Conservation (phyloP, 1,284 basidiomycete genomes). For the Boletus albobrunnescens region DNA sequence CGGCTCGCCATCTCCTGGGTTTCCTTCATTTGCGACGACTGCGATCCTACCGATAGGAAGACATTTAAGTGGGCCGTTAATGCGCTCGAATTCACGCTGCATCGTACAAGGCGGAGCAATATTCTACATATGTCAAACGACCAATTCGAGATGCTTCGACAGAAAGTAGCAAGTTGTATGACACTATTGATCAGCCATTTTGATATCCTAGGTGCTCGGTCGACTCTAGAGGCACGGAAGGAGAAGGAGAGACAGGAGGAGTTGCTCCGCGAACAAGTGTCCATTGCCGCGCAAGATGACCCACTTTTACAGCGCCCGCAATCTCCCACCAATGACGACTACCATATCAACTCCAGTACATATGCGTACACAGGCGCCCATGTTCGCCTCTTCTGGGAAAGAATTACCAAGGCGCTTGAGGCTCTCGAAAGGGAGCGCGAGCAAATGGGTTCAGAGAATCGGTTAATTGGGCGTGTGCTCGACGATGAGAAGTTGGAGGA, state of each 20-base stretch:
- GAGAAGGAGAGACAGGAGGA: conserved; percentile 85
- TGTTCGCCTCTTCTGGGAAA: conserved; percentile 71
- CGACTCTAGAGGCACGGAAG: conserved; percentile 81
- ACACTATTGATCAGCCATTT: conserved; percentile 95
- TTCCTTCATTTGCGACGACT: conserved; percentile 97
- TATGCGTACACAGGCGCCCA: conserved; percentile 57
- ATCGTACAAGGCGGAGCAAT: conserved; percentile 86
- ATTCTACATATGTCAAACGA: conserved; percentile 87
- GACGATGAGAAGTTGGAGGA: conserved; percentile 91
- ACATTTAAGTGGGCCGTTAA: conserved; percentile 99
- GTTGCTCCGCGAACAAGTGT: conserved; percentile 58
- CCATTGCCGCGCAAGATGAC: conserved; percentile 48
- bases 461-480: conserved; percentile 82
- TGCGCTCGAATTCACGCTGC: conserved; percentile 90
- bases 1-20: conserved; percentile 95
- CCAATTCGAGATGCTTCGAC: conserved; percentile 86
- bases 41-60: conserved; percentile 92
- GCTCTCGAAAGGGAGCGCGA: conserved; percentile 63
- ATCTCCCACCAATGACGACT: conserved; percentile 37
- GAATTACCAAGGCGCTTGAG: conserved; percentile 55
- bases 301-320: conserved; percentile 40
- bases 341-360: conserved; percentile 35
- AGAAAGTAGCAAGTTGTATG: conserved; percentile 96
- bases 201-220: conserved; percentile 93
- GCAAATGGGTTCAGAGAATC: conserved; percentile 62